These are phyloP conservation scores for Monilinia fructicola DNA, from an alignment of 2,329 filamentous ascomycete species.

Conservation along the genomic window DNA sequence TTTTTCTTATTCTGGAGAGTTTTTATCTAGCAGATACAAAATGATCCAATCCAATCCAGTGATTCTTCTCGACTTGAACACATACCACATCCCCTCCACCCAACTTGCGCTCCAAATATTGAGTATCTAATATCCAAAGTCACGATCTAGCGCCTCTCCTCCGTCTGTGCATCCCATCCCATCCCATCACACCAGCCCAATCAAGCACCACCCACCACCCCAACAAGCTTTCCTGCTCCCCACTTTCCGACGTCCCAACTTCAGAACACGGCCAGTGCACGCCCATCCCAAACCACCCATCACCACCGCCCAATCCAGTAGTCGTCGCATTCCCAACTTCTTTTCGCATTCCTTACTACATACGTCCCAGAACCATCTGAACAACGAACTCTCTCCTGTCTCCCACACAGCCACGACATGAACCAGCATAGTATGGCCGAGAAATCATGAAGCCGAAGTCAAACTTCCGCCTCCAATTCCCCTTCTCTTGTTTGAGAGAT, in stretches of 20 bases:
- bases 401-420: background rate
- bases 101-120: too few relatives aligned
- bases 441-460: background rate
- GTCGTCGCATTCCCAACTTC: too few relatives aligned
- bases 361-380: background rate
- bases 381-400: background rate
- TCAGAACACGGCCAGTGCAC: background rate
- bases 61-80: too few relatives aligned
- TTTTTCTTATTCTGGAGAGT: too few relatives aligned
- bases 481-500: background rate
- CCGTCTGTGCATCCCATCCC: background rate
- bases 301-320: background rate
- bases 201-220: too few relatives aligned
- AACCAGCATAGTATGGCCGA: background rate
- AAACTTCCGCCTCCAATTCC: background rate
- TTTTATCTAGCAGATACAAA: too few relatives aligned
- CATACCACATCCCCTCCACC: too few relatives aligned
- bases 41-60: too few relatives aligned
- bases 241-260: background rate
- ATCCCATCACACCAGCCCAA: too few relatives aligned
- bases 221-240: background rate
- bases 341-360: background rate
- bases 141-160: background rate
- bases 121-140: too few relatives aligned
- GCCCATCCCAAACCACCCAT: background rate